Evolutionary conservation across 2,329 filamentous ascomycete genomes (phyloP).

Genomic region (Neonectria magnoliae): DNA sequence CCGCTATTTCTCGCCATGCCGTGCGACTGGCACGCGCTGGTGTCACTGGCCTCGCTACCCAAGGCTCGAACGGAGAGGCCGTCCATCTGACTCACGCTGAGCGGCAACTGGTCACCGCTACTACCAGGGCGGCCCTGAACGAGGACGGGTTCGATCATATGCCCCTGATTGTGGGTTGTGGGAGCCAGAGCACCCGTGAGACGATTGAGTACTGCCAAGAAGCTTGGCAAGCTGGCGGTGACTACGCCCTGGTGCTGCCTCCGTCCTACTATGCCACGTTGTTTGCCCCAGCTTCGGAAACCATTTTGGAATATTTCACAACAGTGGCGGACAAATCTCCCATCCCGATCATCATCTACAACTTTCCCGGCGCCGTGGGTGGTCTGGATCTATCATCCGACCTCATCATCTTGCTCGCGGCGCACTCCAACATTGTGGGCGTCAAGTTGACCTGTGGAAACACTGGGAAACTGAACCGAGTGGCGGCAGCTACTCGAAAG

Average conservation of each 20-base stretch:
- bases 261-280: conserved; percentile 79
- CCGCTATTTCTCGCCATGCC: conserved; percentile 68
- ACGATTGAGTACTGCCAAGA: conserved; percentile 75
- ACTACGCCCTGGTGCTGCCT: conserved; percentile 80
- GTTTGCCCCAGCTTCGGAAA: conserved; percentile 62
- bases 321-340: conserved; percentile 71
- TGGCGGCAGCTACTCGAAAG: conserved; percentile 66
- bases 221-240: conserved; percentile 74
- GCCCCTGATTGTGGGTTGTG: conserved; percentile 81
- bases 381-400: conserved; percentile 74
- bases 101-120: conserved; percentile 72
- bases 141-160: conserved; percentile 69
- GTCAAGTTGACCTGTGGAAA: conserved; percentile 78
- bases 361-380: conserved; percentile 71
- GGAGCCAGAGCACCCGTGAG: conserved; percentile 77
- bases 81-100: conserved; percentile 79
- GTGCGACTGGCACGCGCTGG: conserved; percentile 78
- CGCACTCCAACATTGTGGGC: conserved; percentile 73
- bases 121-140: conserved; percentile 76
- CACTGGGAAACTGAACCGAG: conserved; percentile 74
- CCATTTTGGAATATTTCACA: conserved; percentile 73
- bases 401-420: conserved; percentile 65
- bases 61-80: conserved; percentile 86
- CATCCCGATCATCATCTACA: conserved; percentile 75
- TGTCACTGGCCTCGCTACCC: conserved; percentile 78